A percentile compares a stretch with the other conserved stretches of the same genome.
Conservation (phyloP, 2,329 filamentous ascomycete genomes). For the Xylaria sp. region DNA sequence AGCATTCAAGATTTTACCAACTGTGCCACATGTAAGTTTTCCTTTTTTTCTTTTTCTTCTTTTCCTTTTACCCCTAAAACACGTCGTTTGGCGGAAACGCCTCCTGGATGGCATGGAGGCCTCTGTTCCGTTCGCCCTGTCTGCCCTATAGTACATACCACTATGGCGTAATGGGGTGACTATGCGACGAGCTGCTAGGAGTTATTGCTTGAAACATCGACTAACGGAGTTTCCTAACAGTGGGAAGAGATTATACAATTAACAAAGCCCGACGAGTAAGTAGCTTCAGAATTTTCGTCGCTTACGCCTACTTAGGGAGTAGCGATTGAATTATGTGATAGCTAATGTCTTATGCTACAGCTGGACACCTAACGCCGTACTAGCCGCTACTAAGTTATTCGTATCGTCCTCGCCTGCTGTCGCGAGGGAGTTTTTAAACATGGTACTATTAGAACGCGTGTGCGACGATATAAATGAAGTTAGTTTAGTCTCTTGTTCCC, state of each 20-base stretch:
- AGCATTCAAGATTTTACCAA: slow-evolving; percentile 96
- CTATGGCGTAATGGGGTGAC: not conserved
- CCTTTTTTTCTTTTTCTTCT: not conserved
- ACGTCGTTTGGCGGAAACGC: not conserved
- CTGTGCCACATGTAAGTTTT: slow-evolving; percentile 72
- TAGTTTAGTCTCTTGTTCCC: slow-evolving; percentile 6
- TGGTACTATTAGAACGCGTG: slow-evolving; percentile 88
- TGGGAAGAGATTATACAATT: slow-evolving; percentile 91
- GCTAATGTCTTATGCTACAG: slow-evolving; percentile 35
- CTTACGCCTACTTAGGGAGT: not conserved
- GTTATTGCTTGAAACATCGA: slow-evolving; percentile 9
- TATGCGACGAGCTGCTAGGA: not conserved
- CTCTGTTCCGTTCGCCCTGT: too few species aligned
- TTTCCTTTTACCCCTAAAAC: not conserved
- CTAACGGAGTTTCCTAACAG: slow-evolving; percentile 21
- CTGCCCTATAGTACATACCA: too few species aligned
- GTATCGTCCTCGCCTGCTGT: slow-evolving; percentile 83
- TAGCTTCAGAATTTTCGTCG: not conserved
- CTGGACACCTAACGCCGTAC: slow-evolving; percentile 80
- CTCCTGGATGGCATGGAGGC: not conserved
- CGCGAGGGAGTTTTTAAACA: slow-evolving; percentile 86
- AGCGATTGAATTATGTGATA: not conserved
- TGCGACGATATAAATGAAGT: slow-evolving; percentile 82
- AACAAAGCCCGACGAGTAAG: slow-evolving; percentile 74
- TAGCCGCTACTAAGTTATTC: slow-evolving; percentile 92